Evolutionary conservation across 2,329 filamentous ascomycete genomes (phyloP).

Genomic region (Ploettnerulaceae sp.): DNA sequence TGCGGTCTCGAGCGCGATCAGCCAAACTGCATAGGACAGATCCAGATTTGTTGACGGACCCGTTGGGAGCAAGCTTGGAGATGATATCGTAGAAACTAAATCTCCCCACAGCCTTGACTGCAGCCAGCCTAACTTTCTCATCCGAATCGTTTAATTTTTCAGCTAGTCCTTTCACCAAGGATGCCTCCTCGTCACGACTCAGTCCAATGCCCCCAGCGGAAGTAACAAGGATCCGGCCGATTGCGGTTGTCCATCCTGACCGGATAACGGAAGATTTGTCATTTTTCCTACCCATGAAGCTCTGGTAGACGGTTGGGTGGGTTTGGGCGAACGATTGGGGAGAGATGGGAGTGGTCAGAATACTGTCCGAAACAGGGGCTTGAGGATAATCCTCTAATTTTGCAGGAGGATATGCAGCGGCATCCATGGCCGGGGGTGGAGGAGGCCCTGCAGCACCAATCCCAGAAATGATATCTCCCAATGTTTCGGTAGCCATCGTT

Average conservation of each 20-base stretch:
- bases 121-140: conserved; percentile 83
- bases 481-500: conserved; percentile 83
- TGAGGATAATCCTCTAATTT: conserved; percentile 56
- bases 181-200: conserved; percentile 73
- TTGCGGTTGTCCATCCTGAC: conserved; percentile 77
- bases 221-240: conserved; percentile 83
- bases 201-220: conserved; percentile 86
- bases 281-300: conserved; percentile 77
- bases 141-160: conserved; percentile 84
- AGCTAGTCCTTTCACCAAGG: conserved; percentile 67
- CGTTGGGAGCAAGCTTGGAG: conserved; percentile 71
- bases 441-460: conserved; percentile 89
- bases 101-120: conserved; percentile 76
- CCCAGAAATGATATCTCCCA: conserved; percentile 91
- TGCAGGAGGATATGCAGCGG: conserved; percentile 76
- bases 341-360: conserved; percentile 77
- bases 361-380: conserved; percentile 47
- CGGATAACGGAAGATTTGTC: conserved; percentile 83
- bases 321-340: conserved; percentile 86
- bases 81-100: conserved; percentile 80
- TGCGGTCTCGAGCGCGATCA: conserved; percentile 84
- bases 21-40: conserved; percentile 79
- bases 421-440: conserved; percentile 66
- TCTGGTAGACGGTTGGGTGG: conserved; percentile 72
- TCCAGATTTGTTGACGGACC: conserved; percentile 68